Evolutionary conservation across 331 rosid species (phyloP).

Genomic region (Pyrus hybrid): DNA sequence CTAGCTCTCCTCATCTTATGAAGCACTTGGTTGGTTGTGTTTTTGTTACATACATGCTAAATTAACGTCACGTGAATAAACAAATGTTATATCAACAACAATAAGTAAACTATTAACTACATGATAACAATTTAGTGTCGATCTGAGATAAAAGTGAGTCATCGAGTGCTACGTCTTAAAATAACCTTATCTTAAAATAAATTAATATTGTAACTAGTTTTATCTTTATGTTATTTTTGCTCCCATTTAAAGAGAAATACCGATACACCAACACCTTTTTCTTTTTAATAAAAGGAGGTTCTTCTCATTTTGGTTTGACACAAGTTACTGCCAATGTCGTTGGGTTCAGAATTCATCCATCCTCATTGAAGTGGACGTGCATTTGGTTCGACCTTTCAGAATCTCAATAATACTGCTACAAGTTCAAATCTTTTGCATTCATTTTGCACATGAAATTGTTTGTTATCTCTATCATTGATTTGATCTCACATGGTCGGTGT

Average conservation of each 20-base stretch:
- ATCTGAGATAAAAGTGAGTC: no score
- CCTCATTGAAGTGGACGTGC: background rate
- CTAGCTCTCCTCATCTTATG: no score
- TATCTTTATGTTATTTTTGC: background rate
- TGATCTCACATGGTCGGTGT: background rate
- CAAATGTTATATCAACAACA: background rate
- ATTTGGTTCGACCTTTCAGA: background rate
- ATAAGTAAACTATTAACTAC: background rate
- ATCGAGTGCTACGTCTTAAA: background rate
- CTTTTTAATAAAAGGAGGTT: background rate
- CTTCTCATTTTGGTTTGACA: background rate
- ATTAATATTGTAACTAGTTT: background rate
- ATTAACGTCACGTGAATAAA: no score
- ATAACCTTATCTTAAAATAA: no score
- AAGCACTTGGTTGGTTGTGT: accelerated
- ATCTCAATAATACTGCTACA: no score
- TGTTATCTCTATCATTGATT: no score
- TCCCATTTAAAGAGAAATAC: background rate
- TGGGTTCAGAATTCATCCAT: background rate
- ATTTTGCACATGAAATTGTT: no score
- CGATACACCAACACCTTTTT: background rate
- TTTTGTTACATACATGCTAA: no score
- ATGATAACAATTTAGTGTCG: background rate
- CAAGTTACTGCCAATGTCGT: background rate
- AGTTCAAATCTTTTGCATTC: no score